These are phyloP conservation scores for Trichothecium sympodiale DNA, from an alignment of 2,329 filamentous ascomycete genomes.

Conservation along the genomic window DNA sequence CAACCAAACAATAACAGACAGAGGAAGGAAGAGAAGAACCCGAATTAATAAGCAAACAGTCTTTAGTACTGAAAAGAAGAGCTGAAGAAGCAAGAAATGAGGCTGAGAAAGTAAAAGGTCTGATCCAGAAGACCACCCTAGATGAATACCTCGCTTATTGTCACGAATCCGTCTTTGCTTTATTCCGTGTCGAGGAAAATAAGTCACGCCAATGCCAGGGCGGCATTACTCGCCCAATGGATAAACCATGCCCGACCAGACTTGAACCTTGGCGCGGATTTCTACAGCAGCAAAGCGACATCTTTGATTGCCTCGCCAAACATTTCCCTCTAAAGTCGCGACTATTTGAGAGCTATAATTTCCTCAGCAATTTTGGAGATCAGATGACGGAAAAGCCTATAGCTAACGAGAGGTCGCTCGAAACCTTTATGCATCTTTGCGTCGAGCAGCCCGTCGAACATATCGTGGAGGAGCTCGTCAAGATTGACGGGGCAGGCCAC, in stretches of 20 bases:
- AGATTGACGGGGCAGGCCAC: conserved; percentile 8
- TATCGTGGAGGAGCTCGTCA: conserved; percentile 17
- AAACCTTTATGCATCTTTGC: conserved; percentile 16
- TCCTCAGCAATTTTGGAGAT: conserved; percentile 12
- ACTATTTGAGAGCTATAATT: conserved; percentile 14
- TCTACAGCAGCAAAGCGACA: conserved; percentile 11
- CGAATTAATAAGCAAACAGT: no score
- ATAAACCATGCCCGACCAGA: conserved; percentile 16
- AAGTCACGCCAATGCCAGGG: conserved; percentile 13
- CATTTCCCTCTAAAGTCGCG: conserved; percentile 10
- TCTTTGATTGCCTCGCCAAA: conserved; percentile 12
- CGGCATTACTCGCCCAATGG: conserved; percentile 16
- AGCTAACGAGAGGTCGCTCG: conserved; percentile 16
- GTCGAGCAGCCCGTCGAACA: conserved; percentile 17
- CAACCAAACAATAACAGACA: no score
- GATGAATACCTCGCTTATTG: conserved; percentile 18
- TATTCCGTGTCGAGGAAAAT: conserved; percentile 14
- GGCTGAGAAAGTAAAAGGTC: conserved; percentile 11
- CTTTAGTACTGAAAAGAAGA: no score
- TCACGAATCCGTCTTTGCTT: conserved; percentile 14
- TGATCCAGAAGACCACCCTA: conserved; percentile 15
- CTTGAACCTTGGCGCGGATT: conserved; percentile 19
- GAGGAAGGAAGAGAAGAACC: no score
- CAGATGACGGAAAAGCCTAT: conserved; percentile 9
- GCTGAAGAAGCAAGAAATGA: no score